These are phyloP conservation scores for Trametopsis cervina DNA, from an alignment of 768 basidiomycete genomes.

Conservation along the genomic window DNA sequence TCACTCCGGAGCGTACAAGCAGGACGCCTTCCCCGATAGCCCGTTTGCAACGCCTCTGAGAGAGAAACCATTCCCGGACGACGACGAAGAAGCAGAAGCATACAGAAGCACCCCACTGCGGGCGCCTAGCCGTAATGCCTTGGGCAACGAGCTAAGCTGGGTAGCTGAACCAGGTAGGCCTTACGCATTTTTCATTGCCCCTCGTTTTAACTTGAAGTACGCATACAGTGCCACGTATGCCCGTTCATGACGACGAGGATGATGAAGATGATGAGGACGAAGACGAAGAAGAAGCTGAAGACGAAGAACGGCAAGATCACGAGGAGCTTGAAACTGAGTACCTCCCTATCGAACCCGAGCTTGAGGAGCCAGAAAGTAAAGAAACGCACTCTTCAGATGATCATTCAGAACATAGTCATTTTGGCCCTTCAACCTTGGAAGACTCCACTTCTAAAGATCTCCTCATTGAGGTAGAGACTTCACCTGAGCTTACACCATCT, in stretches of 20 bases:
- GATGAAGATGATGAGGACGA: constrained; percentile 40
- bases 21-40: constrained; percentile 58
- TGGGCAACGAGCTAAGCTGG: constrained; percentile 63
- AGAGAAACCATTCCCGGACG: constrained; percentile 56
- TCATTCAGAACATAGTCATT: constrained; percentile 39
- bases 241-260: constrained; percentile 52
- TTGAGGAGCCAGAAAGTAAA: neutral
- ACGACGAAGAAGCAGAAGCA: constrained; percentile 59
- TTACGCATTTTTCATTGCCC: neutral
- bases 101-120: constrained; percentile 22
- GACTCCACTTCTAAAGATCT: constrained; percentile 58
- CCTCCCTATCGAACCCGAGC: neutral
- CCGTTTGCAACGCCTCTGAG: constrained; percentile 68
- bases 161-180: constrained; percentile 62
- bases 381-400: constrained; percentile 27
- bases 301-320: constrained; percentile 40
- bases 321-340: constrained; percentile 35
- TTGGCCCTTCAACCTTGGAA: constrained; percentile 24
- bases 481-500: constrained; percentile 40
- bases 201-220: constrained; percentile 6
- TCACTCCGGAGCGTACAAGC: constrained; percentile 42
- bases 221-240: constrained; percentile 56
- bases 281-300: constrained; percentile 30
- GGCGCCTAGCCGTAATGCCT: constrained; percentile 17
- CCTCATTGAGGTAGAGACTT: constrained; percentile 56